phyloP scores from a whole-genome alignment of 164 flowering plant species.

The Amborella trichopoda region DNA sequence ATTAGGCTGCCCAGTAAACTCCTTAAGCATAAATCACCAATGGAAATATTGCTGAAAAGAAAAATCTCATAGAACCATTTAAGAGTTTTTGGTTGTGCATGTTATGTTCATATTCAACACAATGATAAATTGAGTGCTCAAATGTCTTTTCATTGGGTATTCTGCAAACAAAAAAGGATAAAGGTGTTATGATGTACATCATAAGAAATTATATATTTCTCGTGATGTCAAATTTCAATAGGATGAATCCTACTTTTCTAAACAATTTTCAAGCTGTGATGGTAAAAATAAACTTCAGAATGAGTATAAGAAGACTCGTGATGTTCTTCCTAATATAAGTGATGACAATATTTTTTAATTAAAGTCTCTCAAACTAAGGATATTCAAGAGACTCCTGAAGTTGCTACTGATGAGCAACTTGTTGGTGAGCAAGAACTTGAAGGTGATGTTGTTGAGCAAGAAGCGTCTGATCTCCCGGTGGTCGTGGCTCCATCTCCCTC shows the following conservation, averaged over 20 bases:
- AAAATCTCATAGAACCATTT: neutral
- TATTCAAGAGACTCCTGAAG: neutral
- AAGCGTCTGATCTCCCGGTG: too few relatives aligned
- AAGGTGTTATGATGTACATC: neutral
- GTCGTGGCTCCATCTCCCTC: neutral
- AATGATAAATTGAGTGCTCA: neutral
- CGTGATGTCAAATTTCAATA: neutral
- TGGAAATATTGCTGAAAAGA: neutral
- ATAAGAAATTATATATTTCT: neutral
- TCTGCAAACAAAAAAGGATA: neutral
- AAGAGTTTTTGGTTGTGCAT: neutral
- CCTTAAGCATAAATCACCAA: neutral
- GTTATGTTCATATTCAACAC: neutral
- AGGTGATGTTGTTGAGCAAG: too few relatives aligned
- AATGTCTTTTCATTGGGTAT: neutral
- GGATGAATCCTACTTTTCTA: neutral
- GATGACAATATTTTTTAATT: neutral
- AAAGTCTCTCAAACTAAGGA: neutral
- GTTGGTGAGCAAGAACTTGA: too few relatives aligned
- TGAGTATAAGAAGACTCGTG: neutral
- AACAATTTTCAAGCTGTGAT: neutral
- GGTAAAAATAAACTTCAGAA: too few relatives aligned
- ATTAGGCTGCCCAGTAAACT: neutral
- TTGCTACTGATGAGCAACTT: neutral
- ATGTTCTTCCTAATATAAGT: neutral